phyloP scores from a whole-genome alignment of 306 rosid genomes.

The Sicyos baderoa region DNA sequence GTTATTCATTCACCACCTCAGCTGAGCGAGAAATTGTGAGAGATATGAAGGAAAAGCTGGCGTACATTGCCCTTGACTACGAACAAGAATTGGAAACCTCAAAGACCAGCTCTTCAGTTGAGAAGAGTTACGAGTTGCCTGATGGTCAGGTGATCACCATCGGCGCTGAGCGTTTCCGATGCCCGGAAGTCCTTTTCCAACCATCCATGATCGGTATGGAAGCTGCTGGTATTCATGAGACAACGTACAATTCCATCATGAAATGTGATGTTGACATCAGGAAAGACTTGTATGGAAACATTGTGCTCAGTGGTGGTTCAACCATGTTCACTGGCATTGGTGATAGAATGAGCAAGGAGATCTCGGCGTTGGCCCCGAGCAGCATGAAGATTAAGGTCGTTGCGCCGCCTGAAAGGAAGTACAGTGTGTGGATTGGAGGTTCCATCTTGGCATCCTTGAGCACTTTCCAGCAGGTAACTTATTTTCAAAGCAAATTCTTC shows the following conservation, averaged over 20 bases:
- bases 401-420: conserved; percentile 35
- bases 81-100: conserved; percentile 70
- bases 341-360: conserved; percentile 37
- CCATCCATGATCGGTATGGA: conserved; percentile 39
- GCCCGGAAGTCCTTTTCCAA: conserved; percentile 37
- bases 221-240: conserved; percentile 34
- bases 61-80: conserved; percentile 69
- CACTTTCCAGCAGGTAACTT: conserved; percentile 32
- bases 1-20: conserved; percentile 67
- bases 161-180: conserved; percentile 30
- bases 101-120: conserved; percentile 69
- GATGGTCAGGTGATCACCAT: conserved; percentile 41
- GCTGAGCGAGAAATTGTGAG: conserved; percentile 86
- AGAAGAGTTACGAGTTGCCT: conserved; percentile 60
- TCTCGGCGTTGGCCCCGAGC: conserved; percentile 31
- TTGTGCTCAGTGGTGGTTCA: conserved; percentile 36
- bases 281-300: conserved; percentile 34
- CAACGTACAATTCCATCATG: conserved; percentile 33
- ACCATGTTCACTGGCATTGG: conserved; percentile 37
- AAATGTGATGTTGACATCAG: conserved; percentile 36
- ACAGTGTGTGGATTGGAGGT: conserved; percentile 38
- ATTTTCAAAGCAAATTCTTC: not conserved
- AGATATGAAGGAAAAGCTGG: conserved; percentile 43
- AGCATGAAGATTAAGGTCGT: conserved; percentile 38
- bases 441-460: conserved; percentile 34